These are phyloP conservation scores for Pyronema omphalodes DNA, from an alignment of 495 filamentous ascomycete species.

Conservation along the genomic window DNA sequence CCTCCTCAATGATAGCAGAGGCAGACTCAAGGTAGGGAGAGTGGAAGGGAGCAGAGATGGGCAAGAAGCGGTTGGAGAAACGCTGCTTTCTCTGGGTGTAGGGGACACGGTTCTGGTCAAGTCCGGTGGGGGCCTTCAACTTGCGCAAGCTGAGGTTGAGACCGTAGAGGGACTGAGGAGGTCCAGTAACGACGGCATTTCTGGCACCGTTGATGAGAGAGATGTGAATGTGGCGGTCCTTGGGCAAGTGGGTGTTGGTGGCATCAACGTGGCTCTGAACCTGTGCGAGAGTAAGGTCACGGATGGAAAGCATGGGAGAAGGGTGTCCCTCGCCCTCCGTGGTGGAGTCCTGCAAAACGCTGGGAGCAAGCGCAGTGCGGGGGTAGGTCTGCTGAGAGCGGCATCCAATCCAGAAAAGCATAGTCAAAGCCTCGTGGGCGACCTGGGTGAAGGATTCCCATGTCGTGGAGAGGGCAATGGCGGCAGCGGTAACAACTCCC, in stretches of 20 bases:
- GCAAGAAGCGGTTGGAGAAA: constrained; percentile 92
- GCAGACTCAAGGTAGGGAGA: constrained; percentile 77
- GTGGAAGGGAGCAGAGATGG: constrained; percentile 95
- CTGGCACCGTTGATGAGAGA: constrained; percentile 91
- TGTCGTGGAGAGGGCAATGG: constrained; percentile 63
- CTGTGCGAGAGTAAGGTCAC: constrained; percentile 65
- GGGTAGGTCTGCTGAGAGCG: constrained; percentile 96
- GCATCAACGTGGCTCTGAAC: constrained; percentile 89
- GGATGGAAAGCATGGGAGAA: constrained; percentile 94
- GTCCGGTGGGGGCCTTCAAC: constrained; percentile 86
- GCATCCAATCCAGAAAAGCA: constrained; percentile 99
- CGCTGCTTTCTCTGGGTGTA: constrained; percentile 89
- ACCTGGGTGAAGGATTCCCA: constrained; percentile 80
- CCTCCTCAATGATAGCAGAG: constrained; percentile 59
- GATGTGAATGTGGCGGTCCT: constrained; percentile 82
- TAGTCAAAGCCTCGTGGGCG: constrained; percentile 58
- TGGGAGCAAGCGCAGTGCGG: constrained; percentile 78
- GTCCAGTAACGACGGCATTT: constrained; percentile 92
- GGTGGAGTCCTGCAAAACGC: constrained; percentile 77
- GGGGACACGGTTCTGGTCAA: constrained; percentile 88
- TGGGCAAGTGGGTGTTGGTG: constrained; percentile 86
- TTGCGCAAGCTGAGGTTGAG: constrained; percentile 85
- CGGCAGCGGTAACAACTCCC: constrained; percentile 84
- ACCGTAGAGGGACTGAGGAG: constrained; percentile 87
- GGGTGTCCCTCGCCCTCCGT: constrained; percentile 86